Conservation (phyloP, 2,329 filamentous ascomycete genomes). For the Pseudocercospora musae region DNA sequence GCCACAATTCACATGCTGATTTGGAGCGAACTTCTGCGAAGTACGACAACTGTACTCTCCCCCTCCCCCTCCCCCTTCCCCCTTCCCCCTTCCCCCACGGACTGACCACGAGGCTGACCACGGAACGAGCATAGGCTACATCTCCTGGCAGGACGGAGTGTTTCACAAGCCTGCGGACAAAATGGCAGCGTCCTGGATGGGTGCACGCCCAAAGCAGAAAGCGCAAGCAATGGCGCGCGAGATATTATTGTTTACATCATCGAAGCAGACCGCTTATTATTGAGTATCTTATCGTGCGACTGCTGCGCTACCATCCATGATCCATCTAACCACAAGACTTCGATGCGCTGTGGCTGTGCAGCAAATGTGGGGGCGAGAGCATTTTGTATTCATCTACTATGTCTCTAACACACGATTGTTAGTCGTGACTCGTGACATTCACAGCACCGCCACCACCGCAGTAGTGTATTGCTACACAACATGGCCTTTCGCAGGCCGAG, state of each 20-base stretch:
- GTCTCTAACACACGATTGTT: background rate
- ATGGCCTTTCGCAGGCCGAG: no score
- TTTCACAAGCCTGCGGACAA: background rate
- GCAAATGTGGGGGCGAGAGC: background rate
- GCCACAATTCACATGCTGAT: background rate
- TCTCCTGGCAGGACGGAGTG: background rate
- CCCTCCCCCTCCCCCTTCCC: no score
- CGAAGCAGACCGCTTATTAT: background rate
- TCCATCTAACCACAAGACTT: background rate
- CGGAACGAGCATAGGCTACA: background rate
- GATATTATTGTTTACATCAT: background rate
- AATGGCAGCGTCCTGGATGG: background rate
- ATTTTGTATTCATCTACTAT: no score
- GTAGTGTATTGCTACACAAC: background rate
- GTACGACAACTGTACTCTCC: no score
- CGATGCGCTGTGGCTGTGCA: background rate
- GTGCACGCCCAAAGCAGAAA: background rate
- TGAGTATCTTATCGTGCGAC: constrained; percentile 1
- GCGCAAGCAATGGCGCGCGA: background rate
- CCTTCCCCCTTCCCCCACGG: no score
- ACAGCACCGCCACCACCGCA: background rate
- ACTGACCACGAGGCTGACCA: background rate
- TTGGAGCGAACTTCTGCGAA: background rate
- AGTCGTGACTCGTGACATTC: no score
- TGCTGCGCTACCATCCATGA: background rate